These are phyloP conservation scores for Chrysosporium queenslandicum DNA, from an alignment of 2,329 filamentous ascomycete genomes.

Conservation along the genomic window DNA sequence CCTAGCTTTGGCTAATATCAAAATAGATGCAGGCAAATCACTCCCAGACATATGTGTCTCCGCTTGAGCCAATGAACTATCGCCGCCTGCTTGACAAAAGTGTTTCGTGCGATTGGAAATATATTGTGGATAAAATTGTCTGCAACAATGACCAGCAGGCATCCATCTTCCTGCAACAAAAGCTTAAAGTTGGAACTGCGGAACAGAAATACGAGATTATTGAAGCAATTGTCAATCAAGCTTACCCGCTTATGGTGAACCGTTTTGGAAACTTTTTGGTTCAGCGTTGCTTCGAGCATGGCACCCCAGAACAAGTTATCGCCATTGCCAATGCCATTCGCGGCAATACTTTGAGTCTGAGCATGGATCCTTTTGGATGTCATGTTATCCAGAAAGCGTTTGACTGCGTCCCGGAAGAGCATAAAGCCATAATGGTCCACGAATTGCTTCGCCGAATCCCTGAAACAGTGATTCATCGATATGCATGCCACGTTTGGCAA, in stretches of 20 bases:
- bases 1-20: conserved; percentile 20
- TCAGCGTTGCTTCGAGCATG: conserved; percentile 97
- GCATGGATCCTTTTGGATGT: conserved; percentile 97
- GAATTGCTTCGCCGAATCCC: conserved; percentile 90
- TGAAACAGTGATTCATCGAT: conserved; percentile 95
- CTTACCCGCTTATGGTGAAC: conserved; percentile 94
- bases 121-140: conserved; percentile 98
- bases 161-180: conserved; percentile 97
- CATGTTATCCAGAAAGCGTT: conserved; percentile 98
- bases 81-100: conserved; percentile 89
- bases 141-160: conserved; percentile 99
- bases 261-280: conserved; percentile 98
- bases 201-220: conserved; percentile 98
- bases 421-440: conserved; percentile 98
- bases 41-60: conserved; percentile 66
- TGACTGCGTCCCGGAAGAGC: conserved; percentile 91
- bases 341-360: conserved; percentile 84
- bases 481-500: conserved; percentile 98
- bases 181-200: conserved; percentile 88
- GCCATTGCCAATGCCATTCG: conserved; percentile 90
- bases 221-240: conserved; percentile 87
- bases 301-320: conserved; percentile 85
- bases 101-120: conserved; percentile 97
- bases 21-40: conserved; percentile 36
- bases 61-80: conserved; percentile 90